Base-by-base conservation (phyloP, 345 rosid genomes). In the Passiflora organensis region DNA sequence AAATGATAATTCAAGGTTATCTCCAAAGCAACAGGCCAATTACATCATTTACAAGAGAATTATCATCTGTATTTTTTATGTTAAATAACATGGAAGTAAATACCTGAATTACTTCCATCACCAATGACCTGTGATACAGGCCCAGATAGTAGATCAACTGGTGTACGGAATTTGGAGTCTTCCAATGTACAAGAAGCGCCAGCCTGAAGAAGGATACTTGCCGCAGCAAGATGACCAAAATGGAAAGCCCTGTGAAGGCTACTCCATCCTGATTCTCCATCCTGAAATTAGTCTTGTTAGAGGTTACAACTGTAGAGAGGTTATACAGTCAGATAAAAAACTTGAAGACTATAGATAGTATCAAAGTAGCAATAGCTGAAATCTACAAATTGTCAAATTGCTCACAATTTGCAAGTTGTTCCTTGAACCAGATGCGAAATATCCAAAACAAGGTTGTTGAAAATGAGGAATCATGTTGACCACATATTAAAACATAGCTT, bases 181-280 rank as follows among this genome's bases (percentile, higher is more conserved):
- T 89, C 95, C 56, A 81, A 54, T 5, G 76, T 60, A 53, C 77
- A 64, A 49, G 87, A 89, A 59, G 95, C 95, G 66, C 94, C 82
- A 13, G 81, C 73, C 67, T 84, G 87, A 70, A 93, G 75, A 16
- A 93, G 87, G 42, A 81, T 62, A 68, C 91, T 84, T 59, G 95
- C 99, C 39, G 84, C 99, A 13, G 96, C 91, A 60, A 93, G 96
- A 85, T 93, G 96, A 58, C 96, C 96, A 70, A 93, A 93, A 69
- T 93, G 94, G 63, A 89, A 79, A 63, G 99, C 96, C 78, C 96
- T 71, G 60, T 89, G 99, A 62, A 93, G 95, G 70, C 95, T 81
- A 73, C 89, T 89, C 94, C 99, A 93, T 51, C 96, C 99, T 39
- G 99, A 93, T 75, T 93, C 99, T 70, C 99, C 99, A 77, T 93